Evolutionary conservation across 1,139 yeast species (phyloP).

Genomic region (Pichia inconspicua): DNA sequence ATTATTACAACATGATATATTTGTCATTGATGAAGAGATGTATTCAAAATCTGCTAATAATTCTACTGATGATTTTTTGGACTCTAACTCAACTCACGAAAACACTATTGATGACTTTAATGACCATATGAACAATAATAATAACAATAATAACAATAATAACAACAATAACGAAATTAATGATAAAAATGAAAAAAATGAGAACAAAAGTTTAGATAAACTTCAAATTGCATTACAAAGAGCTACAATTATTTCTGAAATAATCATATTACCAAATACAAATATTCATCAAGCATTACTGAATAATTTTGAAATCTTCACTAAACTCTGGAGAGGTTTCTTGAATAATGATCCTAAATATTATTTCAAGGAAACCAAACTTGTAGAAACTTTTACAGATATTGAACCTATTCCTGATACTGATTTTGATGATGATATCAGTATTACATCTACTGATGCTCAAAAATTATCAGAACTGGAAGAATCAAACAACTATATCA

Average conservation of each 20-base stretch:
- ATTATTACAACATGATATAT: conserved; percentile 12
- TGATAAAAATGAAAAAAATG: conserved; percentile 10
- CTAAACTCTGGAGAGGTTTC: conserved; percentile 28
- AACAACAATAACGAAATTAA: conserved; percentile 5
- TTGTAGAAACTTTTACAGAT: conserved; percentile 1
- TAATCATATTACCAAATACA: conserved; percentile 18
- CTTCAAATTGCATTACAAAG: conserved; percentile 16
- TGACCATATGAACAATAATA: background rate
- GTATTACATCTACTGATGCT: conserved; percentile 10
- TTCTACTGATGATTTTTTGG: conserved; percentile 8
- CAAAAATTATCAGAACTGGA: conserved; percentile 16
- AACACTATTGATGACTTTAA: conserved; percentile 16
- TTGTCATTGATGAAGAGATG: conserved; percentile 1
- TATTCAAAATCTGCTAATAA: conserved; percentile 1
- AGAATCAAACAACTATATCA: conserved; percentile 12
- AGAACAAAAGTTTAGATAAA: conserved; percentile 10
- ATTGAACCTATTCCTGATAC: conserved; percentile 9
- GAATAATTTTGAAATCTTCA: conserved; percentile 17
- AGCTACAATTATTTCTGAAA: conserved; percentile 22
- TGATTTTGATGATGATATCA: conserved; percentile 8
- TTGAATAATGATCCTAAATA: conserved; percentile 21
- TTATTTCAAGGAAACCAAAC: conserved; percentile 15
- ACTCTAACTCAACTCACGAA: conserved; percentile 10
- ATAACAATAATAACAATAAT: background rate
- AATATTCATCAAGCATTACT: conserved; percentile 17